Percentiles rank a stretch among this genome's conserved stretches.
Evolutionary conservation across 495 filamentous ascomycete species (phyloP).

Genomic region (Parachaetomium inaequale): DNA sequence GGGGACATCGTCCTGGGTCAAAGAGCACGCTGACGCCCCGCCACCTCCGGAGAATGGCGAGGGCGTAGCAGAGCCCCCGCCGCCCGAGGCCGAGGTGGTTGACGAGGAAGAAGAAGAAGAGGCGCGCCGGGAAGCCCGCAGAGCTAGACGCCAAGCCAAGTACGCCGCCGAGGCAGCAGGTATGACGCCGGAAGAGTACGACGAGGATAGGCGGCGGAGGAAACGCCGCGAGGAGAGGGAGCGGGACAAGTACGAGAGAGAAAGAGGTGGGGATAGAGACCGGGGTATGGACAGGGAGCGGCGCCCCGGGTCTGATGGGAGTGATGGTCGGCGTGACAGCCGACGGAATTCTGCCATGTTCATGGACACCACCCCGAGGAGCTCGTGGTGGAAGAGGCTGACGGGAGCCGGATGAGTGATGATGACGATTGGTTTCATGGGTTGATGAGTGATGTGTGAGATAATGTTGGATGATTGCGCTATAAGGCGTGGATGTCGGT

Average conservation of each 20-base stretch:
- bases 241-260: conserved; percentile 21
- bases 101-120: conserved; percentile 49
- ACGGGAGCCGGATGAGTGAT: conserved; percentile 21
- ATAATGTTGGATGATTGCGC: neutral
- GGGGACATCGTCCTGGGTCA: conserved; percentile 56
- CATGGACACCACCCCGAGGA: conserved; percentile 46
- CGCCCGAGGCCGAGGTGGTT: conserved; percentile 20
- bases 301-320: conserved; percentile 43
- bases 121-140: conserved; percentile 43
- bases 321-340: conserved; percentile 39
- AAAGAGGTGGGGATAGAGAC: conserved; percentile 12
- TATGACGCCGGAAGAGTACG: conserved; percentile 30
- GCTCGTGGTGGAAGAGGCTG: conserved; percentile 54
- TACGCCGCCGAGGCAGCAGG: conserved; percentile 41
- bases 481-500: neutral
- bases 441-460: neutral
- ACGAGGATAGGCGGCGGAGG: conserved; percentile 46
- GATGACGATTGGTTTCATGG: conserved; percentile 4
- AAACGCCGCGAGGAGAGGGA: conserved; percentile 43
- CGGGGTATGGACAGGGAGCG: conserved; percentile 25
- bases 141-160: conserved; percentile 44
- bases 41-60: conserved; percentile 43
- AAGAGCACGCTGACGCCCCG: conserved; percentile 56
- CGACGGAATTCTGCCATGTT: conserved; percentile 36
- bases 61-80: conserved; percentile 20